phyloP scores from a whole-genome alignment of 768 basidiomycete species.

The Tricholoma furcatifolium region DNA sequence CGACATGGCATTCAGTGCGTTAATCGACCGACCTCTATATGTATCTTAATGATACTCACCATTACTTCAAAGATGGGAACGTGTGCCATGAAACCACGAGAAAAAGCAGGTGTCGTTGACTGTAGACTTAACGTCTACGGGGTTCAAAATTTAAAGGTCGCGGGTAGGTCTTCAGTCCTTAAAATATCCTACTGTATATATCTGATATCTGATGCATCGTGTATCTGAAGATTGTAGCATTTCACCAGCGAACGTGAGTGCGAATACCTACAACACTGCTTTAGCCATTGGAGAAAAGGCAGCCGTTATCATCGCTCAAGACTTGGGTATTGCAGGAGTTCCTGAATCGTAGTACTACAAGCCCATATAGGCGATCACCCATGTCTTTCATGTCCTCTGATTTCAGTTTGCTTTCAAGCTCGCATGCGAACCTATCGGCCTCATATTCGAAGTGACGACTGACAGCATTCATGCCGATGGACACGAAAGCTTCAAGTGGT shows the following conservation, averaged over 20 bases:
- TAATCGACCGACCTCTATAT: not conserved
- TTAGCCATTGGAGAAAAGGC: slow-evolving; percentile 61
- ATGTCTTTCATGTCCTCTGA: slow-evolving; percentile 73
- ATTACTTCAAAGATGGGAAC: slow-evolving; percentile 51
- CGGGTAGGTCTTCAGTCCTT: slow-evolving; percentile 32
- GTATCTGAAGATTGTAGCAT: slow-evolving; percentile 41
- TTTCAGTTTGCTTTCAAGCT: slow-evolving; percentile 54
- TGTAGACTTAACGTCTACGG: slow-evolving; percentile 62
- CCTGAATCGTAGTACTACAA: slow-evolving; percentile 11
- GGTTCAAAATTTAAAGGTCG: slow-evolving; percentile 54
- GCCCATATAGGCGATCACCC: slow-evolving; percentile 82
- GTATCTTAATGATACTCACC: not conserved
- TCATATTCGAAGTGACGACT: slow-evolving; percentile 90
- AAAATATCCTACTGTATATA: not conserved
- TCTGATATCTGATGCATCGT: not conserved
- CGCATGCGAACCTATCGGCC: slow-evolving; percentile 85
- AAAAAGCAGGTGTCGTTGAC: slow-evolving; percentile 61
- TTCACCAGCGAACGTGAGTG: slow-evolving; percentile 35
- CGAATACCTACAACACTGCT: slow-evolving; percentile 42
- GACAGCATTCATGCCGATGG: slow-evolving; percentile 75
- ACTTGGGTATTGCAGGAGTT: slow-evolving; percentile 31
- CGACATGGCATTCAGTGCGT: slow-evolving; percentile 46
- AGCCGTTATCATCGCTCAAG: slow-evolving; percentile 56
- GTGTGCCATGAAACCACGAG: slow-evolving; percentile 64
- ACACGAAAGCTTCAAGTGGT: slow-evolving; percentile 73